phyloP scores from a whole-genome alignment of 768 basidiomycete species.

The Fomitopsis serialis region DNA sequence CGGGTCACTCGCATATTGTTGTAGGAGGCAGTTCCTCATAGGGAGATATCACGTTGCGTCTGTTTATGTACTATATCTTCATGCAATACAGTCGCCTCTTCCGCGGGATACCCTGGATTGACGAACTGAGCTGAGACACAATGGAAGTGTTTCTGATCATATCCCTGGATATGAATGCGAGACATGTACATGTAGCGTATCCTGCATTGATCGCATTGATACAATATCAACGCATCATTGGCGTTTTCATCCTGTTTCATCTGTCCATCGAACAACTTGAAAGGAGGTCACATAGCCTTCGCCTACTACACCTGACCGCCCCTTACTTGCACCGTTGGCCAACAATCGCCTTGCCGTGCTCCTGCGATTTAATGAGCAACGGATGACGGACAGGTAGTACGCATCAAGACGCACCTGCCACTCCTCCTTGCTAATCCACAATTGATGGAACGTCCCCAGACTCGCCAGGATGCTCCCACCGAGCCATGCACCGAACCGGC shows the following conservation, averaged over 20 bases:
- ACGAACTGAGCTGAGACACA: background rate
- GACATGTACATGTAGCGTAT: background rate
- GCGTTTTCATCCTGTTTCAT: no score
- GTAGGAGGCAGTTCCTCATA: conserved; percentile 7
- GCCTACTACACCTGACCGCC: background rate
- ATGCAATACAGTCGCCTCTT: conserved; percentile 6
- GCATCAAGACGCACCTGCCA: conserved; percentile 62
- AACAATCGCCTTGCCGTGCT: conserved; percentile 80
- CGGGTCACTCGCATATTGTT: background rate
- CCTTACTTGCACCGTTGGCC: conserved; percentile 77
- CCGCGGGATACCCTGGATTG: background rate
- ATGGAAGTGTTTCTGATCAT: background rate
- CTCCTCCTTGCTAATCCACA: conserved; percentile 93
- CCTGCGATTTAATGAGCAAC: conserved; percentile 34
- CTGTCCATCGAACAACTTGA: no score
- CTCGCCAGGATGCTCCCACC: conserved; percentile 94
- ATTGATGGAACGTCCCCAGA: conserved; percentile 95
- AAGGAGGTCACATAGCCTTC: background rate
- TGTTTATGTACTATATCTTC: conserved; percentile 14
- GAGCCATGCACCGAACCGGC: conserved; percentile 90
- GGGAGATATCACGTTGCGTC: conserved; percentile 22
- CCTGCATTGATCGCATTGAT: no score
- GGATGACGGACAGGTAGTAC: background rate
- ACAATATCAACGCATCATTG: no score
- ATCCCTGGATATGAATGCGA: background rate